Percentiles rank a stretch among this genome's conserved stretches.
These are phyloP conservation scores for Hypoxylon perforatum DNA, from an alignment of 495 filamentous ascomycete genomes.

Conservation along the genomic window DNA sequence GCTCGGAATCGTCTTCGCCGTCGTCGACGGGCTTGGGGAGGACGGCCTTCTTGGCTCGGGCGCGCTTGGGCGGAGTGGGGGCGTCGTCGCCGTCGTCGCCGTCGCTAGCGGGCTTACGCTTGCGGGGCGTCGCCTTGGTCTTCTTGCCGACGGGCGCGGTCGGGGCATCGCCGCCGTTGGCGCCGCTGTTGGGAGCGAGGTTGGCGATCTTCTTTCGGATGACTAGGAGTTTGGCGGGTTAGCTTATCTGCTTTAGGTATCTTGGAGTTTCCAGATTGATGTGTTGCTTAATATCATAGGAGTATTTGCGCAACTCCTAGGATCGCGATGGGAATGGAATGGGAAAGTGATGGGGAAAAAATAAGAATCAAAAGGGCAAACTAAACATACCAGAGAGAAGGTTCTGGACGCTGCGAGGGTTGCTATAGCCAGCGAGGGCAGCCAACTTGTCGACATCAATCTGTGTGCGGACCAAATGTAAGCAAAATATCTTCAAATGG, in stretches of 20 bases:
- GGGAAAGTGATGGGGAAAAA: neutral
- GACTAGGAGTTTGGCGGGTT: conserved; percentile 14
- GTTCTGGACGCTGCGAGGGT: conserved; percentile 24
- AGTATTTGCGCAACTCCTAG: neutral
- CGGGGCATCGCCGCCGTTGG: conserved; percentile 5
- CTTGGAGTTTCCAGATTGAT: no score
- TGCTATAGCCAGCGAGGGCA: conserved; percentile 33
- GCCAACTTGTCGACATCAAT: conserved; percentile 37
- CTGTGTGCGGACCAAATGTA: conserved; percentile 22
- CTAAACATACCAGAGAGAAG: conserved; percentile 34
- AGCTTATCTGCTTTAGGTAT: neutral
- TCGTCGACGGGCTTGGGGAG: conserved; percentile 6
- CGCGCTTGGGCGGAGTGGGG: conserved; percentile 20
- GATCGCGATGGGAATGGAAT: neutral
- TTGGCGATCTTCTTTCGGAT: conserved; percentile 31
- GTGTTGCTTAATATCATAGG: neutral
- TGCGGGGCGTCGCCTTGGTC: conserved; percentile 19
- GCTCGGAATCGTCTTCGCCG: conserved; percentile 19
- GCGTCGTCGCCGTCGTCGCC: conserved; percentile 3
- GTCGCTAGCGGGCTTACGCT: conserved; percentile 11
- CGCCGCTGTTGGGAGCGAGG: neutral
- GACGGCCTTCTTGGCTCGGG: conserved; percentile 24
- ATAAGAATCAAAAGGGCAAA: neutral
- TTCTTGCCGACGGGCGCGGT: conserved; percentile 19
- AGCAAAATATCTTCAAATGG: conserved; percentile 1